phyloP scores from a whole-genome alignment of 192 early-diverging fungal species.

The Spizellomyces punctatus region DNA sequence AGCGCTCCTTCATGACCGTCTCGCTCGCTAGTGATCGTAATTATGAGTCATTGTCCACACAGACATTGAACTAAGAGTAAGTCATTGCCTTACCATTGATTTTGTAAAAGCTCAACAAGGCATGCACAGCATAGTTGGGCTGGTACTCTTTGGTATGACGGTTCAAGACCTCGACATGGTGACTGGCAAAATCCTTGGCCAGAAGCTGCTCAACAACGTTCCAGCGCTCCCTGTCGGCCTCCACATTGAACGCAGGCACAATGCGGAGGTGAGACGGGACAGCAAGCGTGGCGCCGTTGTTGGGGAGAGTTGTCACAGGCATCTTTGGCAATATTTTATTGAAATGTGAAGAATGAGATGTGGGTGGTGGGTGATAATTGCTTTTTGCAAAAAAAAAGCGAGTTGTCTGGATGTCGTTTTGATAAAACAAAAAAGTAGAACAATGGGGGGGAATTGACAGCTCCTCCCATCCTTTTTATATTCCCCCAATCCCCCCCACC shows the following conservation, averaged over 20 bases:
- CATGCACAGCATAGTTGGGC: constrained; percentile 16
- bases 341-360: not conserved
- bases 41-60: not conserved
- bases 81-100: constrained; percentile 8
- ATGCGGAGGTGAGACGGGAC: constrained; percentile 13
- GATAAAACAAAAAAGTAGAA: no score
- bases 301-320: constrained; percentile 20
- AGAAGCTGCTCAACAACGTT: constrained; percentile 20
- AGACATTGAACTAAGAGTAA: not conserved
- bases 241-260: constrained; percentile 23
- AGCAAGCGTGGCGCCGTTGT: constrained; percentile 1
- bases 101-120: constrained; percentile 11
- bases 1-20: constrained; percentile 19
- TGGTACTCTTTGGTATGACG: constrained; percentile 19
- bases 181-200: constrained; percentile 1
- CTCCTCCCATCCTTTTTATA: no score
- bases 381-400: no score
- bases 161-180: constrained; percentile 24
- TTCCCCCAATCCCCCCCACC: no score
- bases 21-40: not conserved
- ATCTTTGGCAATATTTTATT: constrained; percentile 15
- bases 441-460: no score
- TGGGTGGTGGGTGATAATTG: not conserved
- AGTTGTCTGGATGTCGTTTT: no score
- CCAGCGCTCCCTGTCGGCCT: constrained; percentile 21